These are phyloP conservation scores for Corchorus capsularis DNA, from an alignment of 345 rosid species.

Conservation along the genomic window DNA sequence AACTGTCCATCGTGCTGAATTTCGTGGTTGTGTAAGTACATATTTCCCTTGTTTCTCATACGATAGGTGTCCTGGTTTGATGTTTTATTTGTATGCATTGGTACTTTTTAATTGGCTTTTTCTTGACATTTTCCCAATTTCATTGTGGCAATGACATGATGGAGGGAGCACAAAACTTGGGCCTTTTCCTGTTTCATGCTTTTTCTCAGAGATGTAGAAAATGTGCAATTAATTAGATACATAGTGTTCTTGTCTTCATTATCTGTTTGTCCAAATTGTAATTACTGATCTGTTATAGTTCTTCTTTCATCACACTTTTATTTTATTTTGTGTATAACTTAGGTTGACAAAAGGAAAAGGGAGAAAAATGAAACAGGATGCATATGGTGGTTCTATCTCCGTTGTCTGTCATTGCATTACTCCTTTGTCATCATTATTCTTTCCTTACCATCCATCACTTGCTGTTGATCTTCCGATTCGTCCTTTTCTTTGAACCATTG, in stretches of 20 bases:
- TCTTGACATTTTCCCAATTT: background rate
- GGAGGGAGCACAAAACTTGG: constrained; percentile 2
- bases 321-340: too few relatives aligned
- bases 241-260: background rate
- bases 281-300: background rate
- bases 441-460: background rate
- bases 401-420: too few relatives aligned
- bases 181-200: background rate
- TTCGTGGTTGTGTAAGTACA: constrained; percentile 50
- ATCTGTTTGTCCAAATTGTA: background rate
- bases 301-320: background rate
- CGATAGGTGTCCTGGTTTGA: too few relatives aligned
- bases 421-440: background rate
- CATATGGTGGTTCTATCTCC: too few relatives aligned
- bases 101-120: background rate
- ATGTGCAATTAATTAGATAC: background rate
- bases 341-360: too few relatives aligned
- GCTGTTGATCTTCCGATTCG: too few relatives aligned
- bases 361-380: too few relatives aligned
- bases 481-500: background rate
- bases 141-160: background rate
- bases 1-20: constrained; percentile 54
- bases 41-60: background rate
- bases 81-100: background rate
- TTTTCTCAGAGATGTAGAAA: background rate